Evolutionary conservation across 768 basidiomycete species (phyloP).

Genomic region (Amanita polypyramis): DNA sequence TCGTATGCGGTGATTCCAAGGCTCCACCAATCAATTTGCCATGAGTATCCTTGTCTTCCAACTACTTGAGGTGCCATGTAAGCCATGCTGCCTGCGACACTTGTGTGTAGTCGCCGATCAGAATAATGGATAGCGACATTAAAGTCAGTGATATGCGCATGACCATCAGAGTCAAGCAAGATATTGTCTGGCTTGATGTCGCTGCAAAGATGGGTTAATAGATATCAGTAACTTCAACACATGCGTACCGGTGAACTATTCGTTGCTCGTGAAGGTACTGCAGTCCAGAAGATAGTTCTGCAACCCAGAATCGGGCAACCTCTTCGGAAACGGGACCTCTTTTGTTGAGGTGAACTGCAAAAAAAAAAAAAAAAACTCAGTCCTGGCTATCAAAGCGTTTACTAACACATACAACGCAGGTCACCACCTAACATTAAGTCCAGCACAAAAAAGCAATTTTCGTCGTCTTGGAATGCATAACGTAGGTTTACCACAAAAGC

Average conservation of each 20-base stretch:
- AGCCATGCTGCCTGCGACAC: conserved; percentile 96
- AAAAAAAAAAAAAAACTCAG: conserved; percentile 19
- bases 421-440: conserved; percentile 97
- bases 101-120: conserved; percentile 76
- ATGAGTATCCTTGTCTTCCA: conserved; percentile 83
- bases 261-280: conserved; percentile 85
- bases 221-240: background rate
- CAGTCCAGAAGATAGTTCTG: conserved; percentile 77
- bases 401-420: conserved; percentile 60
- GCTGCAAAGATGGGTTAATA: conserved; percentile 27
- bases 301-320: conserved; percentile 77
- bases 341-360: conserved; percentile 75
- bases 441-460: conserved; percentile 95
- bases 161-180: conserved; percentile 84
- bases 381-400: conserved; percentile 2
- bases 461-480: conserved; percentile 96
- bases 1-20: conserved; percentile 87
- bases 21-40: conserved; percentile 95
- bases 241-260: conserved; percentile 85
- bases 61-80: conserved; percentile 99
- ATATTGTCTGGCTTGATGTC: conserved; percentile 98
- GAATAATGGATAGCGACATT: conserved; percentile 99
- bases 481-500: conserved; percentile 84
- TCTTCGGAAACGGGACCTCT: conserved; percentile 56
- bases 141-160: conserved; percentile 97